These are phyloP conservation scores for Paracorniculantispora psalliotae DNA, from an alignment of 2,329 filamentous ascomycete genomes.

Conservation along the genomic window DNA sequence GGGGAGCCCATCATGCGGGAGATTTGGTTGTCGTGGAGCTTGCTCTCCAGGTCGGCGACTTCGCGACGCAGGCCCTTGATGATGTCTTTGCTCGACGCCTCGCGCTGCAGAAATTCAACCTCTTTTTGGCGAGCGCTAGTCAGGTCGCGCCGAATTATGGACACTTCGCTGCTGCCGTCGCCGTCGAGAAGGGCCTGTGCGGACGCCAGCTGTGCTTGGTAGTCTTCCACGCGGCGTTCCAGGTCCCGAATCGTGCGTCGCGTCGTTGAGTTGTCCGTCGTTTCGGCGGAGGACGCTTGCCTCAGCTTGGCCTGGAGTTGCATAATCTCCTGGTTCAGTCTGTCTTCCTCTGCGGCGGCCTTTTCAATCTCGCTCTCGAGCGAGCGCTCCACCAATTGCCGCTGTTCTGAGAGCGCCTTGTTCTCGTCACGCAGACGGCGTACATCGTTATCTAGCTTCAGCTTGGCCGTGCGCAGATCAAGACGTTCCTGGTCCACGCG, in stretches of 20 bases:
- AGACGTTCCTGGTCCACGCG: slow-evolving; percentile 64
- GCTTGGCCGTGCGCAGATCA: slow-evolving; percentile 61
- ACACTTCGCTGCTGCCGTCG: slow-evolving; percentile 50
- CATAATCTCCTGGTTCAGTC: slow-evolving; percentile 50
- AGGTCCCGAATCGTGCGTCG: slow-evolving; percentile 61
- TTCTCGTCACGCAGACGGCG: slow-evolving; percentile 62
- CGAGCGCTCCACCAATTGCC: slow-evolving; percentile 55
- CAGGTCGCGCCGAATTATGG: slow-evolving; percentile 58
- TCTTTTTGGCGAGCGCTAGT: slow-evolving; percentile 62
- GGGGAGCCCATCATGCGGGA: slow-evolving; percentile 37
- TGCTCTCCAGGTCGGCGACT: slow-evolving; percentile 61
- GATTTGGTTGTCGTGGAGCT: slow-evolving; percentile 60
- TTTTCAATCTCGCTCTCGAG: slow-evolving; percentile 63
- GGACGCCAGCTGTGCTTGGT: slow-evolving; percentile 40
- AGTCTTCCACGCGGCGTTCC: slow-evolving; percentile 56
- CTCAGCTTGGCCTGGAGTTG: slow-evolving; percentile 44
- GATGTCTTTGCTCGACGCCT: slow-evolving; percentile 56
- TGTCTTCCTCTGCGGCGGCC: slow-evolving; percentile 61
- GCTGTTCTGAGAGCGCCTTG: slow-evolving; percentile 49
- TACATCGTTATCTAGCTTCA: slow-evolving; percentile 63
- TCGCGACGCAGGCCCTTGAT: slow-evolving; percentile 60
- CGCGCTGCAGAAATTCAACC: slow-evolving; percentile 59
- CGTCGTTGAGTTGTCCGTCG: slow-evolving; percentile 50
- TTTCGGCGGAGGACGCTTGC: slow-evolving; percentile 44
- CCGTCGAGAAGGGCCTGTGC: slow-evolving; percentile 28